Percentiles rank a stretch among this genome's conserved stretches.
These are phyloP conservation scores for Stramenopiles sp. DNA, from an alignment of 352 stramenopile genomes.

Conservation along the genomic window DNA sequence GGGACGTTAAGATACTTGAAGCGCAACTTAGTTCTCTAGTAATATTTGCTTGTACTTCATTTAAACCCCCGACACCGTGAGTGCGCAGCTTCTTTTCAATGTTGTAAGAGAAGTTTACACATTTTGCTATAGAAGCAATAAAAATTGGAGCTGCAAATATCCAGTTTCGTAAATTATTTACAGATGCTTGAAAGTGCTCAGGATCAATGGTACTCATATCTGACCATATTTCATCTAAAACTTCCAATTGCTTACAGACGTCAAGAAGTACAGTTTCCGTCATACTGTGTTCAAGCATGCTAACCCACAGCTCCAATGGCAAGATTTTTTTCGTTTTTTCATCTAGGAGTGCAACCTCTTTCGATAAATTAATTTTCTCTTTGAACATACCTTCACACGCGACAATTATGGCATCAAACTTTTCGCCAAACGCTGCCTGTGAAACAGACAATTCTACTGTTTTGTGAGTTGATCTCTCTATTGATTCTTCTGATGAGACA, in stretches of 20 bases:
- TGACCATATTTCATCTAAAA: not conserved
- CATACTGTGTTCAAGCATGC: not conserved
- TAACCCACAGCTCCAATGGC: not conserved
- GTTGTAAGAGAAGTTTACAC: not conserved
- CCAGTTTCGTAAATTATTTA: not conserved
- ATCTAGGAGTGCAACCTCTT: not conserved
- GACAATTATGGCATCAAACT: not conserved
- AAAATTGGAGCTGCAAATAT: not conserved
- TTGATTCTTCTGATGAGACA: not conserved
- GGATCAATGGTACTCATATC: not conserved
- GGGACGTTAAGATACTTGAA: not conserved
- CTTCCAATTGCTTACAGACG: not conserved
- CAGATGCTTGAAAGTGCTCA: not conserved
- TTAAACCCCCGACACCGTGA: not conserved
- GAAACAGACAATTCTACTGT: not conserved
- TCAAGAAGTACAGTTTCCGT: not conserved
- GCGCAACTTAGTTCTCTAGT: not conserved
- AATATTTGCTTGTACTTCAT: not conserved
- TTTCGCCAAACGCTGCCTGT: not conserved
- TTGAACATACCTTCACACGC: not conserved
- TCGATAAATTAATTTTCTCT: not conserved
- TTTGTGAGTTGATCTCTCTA: not conserved
- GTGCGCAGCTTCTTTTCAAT: not conserved
- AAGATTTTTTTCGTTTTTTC: not conserved
- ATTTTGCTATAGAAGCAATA: not conserved